phyloP scores from a whole-genome alignment of 2,329 filamentous ascomycete species.

The Alternaria sp. region DNA sequence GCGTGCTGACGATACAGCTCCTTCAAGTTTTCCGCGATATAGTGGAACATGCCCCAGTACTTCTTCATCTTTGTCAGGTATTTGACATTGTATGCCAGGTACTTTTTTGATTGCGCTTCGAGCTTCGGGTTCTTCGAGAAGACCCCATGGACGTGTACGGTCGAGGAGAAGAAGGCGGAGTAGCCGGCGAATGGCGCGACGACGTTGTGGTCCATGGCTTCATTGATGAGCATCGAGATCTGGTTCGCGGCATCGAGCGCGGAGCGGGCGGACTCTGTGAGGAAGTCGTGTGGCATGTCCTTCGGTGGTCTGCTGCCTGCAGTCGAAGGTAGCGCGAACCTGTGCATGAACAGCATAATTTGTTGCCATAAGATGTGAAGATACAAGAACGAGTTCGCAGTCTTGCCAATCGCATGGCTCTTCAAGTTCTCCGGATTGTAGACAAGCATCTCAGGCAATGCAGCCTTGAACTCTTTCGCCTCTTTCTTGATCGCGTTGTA shows the following conservation, averaged over 20 bases:
- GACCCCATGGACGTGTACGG: slow-evolving; percentile 91
- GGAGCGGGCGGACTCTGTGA: slow-evolving; percentile 74
- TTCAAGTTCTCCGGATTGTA: slow-evolving; percentile 85
- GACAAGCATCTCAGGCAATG: slow-evolving; percentile 72
- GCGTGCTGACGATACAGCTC: slow-evolving; percentile 85
- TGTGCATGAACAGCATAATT: slow-evolving; percentile 86
- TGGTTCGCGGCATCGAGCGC: slow-evolving; percentile 84
- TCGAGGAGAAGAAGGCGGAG: slow-evolving; percentile 90
- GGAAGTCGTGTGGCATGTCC: slow-evolving; percentile 78
- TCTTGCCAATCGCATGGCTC: slow-evolving; percentile 80
- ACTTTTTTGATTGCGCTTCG: slow-evolving; percentile 79
- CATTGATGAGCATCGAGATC: slow-evolving; percentile 83
- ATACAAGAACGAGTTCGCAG: slow-evolving; percentile 91
- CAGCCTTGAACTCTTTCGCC: slow-evolving; percentile 71
- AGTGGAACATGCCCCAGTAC: slow-evolving; percentile 98
- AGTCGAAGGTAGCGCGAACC: slow-evolving; percentile 77
- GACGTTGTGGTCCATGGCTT: slow-evolving; percentile 79
- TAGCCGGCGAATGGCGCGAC: slow-evolving; percentile 94
- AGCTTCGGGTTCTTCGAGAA: slow-evolving; percentile 82
- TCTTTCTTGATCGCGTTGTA: slow-evolving; percentile 75
- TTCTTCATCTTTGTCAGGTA: slow-evolving; percentile 95
- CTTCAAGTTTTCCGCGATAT: slow-evolving; percentile 90
- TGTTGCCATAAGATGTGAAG: slow-evolving; percentile 90
- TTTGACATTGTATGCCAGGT: slow-evolving; percentile 85
- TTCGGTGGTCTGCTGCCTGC: slow-evolving; percentile 68